Base-by-base conservation (phyloP, 257 asterid genomes). In the Fraxinus pennsylvanica region DNA sequence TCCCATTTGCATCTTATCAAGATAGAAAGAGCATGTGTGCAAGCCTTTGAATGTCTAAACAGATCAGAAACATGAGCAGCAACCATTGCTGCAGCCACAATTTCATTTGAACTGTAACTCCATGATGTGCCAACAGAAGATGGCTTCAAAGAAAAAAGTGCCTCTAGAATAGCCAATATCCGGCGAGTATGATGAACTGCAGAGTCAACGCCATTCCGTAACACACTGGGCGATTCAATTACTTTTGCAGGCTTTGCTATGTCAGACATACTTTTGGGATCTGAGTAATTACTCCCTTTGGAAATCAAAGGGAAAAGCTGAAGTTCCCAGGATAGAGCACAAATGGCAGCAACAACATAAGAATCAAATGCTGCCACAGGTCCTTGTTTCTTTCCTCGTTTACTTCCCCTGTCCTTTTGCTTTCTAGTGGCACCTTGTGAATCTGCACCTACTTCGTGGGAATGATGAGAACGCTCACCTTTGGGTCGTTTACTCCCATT, bases 41-140 rank as follows among this genome's bases (percentile, higher is more conserved):
- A 96, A 74, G 97, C 97, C 88, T 92, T 96, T 35, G 99, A 96
- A 32, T 81, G 90, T 87, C 96, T 85, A 86, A 96, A 96, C 86
- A 96, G 86, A 86, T 93, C 98, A 72, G 99, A 93, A 78, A 96
- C 86, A 85, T 93, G 99, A 83, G 99, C 99, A 2, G 99, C 99
- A 70, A 96, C 99, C 99, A 96, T 96, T 38, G 99, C 99, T 47
- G 98, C 99, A 80, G 98, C 99, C 84, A 96, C 99, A 57, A 96
- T 96, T 83, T 93, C 98, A 82, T 88, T 91, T 47, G 99, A 93
- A 81, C 97, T 96, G 85, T 89, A 93, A 85, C 96, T 89, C 97
- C 97, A 93, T 12, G 97, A 88, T 70, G 97, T 89, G 38, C 98
- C 97, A 61, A 92, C 89, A 1, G 99, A 93, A 79, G 98, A 93